Percentiles rank a stretch among this genome's conserved stretches.
Conservation (phyloP, 164 flowering plant species). For the Buxus sempervirens region DNA sequence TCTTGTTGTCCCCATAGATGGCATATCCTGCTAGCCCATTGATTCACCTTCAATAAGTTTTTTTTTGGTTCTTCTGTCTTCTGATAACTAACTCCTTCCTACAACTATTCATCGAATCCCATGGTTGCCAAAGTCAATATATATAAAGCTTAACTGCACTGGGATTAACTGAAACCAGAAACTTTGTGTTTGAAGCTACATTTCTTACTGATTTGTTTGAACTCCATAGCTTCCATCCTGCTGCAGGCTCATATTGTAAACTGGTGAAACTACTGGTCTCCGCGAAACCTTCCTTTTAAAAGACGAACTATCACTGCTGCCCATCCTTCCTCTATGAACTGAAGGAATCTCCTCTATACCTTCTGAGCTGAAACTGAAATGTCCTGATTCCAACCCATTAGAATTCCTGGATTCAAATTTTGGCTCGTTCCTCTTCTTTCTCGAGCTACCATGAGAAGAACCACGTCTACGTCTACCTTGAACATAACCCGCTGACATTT, state of each 20-base stretch:
- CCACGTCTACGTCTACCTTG: constrained; percentile 2
- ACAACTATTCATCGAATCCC: background rate
- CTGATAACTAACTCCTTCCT: background rate
- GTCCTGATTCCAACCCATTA: constrained; percentile 4
- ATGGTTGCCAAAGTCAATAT: background rate
- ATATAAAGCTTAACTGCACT: constrained; percentile 2
- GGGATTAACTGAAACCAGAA: background rate
- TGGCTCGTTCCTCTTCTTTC: constrained; percentile 17
- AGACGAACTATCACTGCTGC: background rate
- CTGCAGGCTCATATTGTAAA: constrained; percentile 44
- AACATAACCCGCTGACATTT: background rate
- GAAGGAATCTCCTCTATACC: background rate
- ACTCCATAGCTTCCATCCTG: constrained; percentile 44
- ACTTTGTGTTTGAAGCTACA: background rate
- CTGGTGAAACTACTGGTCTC: constrained; percentile 16
- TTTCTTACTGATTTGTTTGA: background rate
- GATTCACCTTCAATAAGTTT: background rate
- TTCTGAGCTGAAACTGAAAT: constrained; percentile 13
- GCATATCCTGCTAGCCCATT: background rate
- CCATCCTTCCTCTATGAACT: background rate
- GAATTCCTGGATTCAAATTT: constrained; percentile 6
- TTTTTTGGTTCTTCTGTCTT: too few relatives aligned
- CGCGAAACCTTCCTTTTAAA: constrained; percentile 4
- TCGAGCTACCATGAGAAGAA: constrained; percentile 7
- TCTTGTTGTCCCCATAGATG: too few relatives aligned